Conservation (phyloP, 2,329 filamentous ascomycete species). For the Arthrobotrys sinensis region DNA sequence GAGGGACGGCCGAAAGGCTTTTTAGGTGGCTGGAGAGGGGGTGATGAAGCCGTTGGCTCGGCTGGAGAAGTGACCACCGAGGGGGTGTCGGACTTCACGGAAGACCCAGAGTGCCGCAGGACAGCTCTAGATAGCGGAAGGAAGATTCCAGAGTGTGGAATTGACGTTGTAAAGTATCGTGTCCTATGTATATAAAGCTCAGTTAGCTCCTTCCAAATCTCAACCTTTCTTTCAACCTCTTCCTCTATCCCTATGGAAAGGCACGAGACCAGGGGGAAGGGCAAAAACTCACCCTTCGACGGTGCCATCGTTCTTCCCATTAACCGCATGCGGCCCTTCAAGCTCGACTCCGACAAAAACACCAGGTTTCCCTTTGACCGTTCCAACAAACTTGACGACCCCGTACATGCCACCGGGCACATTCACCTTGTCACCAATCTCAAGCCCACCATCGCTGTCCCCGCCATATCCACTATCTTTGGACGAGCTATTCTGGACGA, state of each 20-base stretch:
- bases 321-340: constrained; percentile 81
- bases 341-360: constrained; percentile 94
- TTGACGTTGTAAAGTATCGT: constrained; percentile 84
- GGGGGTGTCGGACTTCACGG: constrained; percentile 63
- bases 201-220: constrained; percentile 6
- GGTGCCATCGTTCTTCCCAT: constrained; percentile 95
- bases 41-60: constrained; percentile 37
- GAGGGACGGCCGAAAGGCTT: constrained; percentile 57
- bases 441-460: constrained; percentile 72
- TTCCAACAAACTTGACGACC: constrained; percentile 88
- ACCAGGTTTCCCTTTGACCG: constrained; percentile 89
- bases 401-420: constrained; percentile 95
- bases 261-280: neutral
- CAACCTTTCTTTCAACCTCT: neutral
- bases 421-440: constrained; percentile 87
- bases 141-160: constrained; percentile 91
- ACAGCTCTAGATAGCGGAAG: constrained; percentile 86
- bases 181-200: constrained; percentile 66
- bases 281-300: constrained; percentile 83
- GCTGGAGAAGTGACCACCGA: constrained; percentile 57
- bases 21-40: constrained; percentile 65
- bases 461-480: constrained; percentile 67
- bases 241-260: neutral
- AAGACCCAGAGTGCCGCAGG: constrained; percentile 75
- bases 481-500: constrained; percentile 75